Conservation (phyloP, 192 early-diverging fungal species). For the Podila epigama region DNA sequence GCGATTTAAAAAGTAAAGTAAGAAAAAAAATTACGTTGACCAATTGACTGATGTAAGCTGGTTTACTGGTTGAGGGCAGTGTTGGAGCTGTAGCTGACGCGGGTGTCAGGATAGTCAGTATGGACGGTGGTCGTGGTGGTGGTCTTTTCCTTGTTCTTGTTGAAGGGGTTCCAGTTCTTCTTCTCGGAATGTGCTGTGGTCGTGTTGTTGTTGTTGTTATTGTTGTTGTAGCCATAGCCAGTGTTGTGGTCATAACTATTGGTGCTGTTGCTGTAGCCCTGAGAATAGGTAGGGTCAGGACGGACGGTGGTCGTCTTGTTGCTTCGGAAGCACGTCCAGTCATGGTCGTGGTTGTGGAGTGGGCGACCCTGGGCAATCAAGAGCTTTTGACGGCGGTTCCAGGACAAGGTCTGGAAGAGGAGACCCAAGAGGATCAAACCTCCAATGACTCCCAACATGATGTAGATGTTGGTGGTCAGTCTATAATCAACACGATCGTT, state of each 20-base stretch:
- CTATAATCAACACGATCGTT: constrained; percentile 1
- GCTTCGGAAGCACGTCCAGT: constrained; percentile 4
- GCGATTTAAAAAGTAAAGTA: neutral
- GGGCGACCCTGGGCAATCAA: constrained; percentile 18
- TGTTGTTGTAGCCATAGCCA: neutral
- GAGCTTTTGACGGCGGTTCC: neutral
- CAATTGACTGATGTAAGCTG: neutral
- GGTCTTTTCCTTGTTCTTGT: constrained; percentile 10
- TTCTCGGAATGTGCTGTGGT: constrained; percentile 1
- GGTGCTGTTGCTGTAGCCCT: constrained; percentile 2
- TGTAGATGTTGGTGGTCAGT: constrained; percentile 34
- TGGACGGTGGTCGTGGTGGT: neutral
- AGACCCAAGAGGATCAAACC: constrained; percentile 11
- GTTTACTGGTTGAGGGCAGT: constrained; percentile 24
- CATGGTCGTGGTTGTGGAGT: constrained; percentile 7
- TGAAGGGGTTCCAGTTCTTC: constrained; percentile 44
- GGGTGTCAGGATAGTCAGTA: constrained; percentile 9
- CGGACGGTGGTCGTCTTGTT: neutral
- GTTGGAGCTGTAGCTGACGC: constrained; percentile 28
- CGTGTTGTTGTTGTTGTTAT: neutral
- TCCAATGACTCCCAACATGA: constrained; percentile 25
- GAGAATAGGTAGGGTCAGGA: constrained; percentile 36
- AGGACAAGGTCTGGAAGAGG: constrained; percentile 10
- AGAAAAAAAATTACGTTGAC: neutral
- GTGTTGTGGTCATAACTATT: neutral